Conservation (phyloP, 2,329 filamentous ascomycete genomes). For the Aspergillus ustus region DNA sequence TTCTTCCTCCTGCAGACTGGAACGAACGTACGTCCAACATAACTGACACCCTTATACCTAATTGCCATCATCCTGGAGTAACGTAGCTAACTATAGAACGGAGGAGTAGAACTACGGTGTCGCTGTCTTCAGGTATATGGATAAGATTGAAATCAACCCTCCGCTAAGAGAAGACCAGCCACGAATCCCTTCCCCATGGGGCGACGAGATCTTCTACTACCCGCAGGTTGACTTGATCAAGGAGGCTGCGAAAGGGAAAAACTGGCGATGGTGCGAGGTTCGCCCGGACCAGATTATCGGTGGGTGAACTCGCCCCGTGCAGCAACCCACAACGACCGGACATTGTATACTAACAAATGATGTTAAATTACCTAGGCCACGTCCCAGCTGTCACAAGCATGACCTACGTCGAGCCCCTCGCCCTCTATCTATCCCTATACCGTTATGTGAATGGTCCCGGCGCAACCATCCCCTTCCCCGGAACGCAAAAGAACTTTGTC, state of each 20-base stretch:
- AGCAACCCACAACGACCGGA: too few relatives aligned
- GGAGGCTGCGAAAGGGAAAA: conserved; percentile 41
- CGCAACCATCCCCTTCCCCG: conserved; percentile 43
- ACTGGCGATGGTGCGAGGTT: conserved; percentile 52
- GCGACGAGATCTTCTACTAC: conserved; percentile 54
- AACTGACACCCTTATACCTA: too few relatives aligned
- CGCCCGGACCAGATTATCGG: conserved; percentile 50
- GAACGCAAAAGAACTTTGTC: conserved; percentile 38
- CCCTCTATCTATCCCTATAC: conserved; percentile 45
- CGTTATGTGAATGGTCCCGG: conserved; percentile 42
- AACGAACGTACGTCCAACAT: conserved; percentile 38
- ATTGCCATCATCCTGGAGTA: too few relatives aligned
- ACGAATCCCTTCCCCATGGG: conserved; percentile 48
- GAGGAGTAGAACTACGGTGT: conserved; percentile 31
- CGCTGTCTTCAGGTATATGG: conserved; percentile 27
- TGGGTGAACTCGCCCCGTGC: neutral
- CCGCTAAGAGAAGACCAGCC: conserved; percentile 45
- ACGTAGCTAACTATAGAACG: too few relatives aligned
- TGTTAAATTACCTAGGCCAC: conserved; percentile 38
- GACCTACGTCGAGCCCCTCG: conserved; percentile 48
- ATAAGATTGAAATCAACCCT: conserved; percentile 31
- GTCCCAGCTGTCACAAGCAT: conserved; percentile 51
- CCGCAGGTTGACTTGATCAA: conserved; percentile 49
- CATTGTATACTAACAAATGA: neutral
- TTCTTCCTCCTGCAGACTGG: conserved; percentile 51